A percentile compares a stretch with the other conserved stretches of the same genome.
These are phyloP conservation scores for Stachybotrys echinatus DNA, from an alignment of 2,329 filamentous ascomycete genomes.

Conservation along the genomic window DNA sequence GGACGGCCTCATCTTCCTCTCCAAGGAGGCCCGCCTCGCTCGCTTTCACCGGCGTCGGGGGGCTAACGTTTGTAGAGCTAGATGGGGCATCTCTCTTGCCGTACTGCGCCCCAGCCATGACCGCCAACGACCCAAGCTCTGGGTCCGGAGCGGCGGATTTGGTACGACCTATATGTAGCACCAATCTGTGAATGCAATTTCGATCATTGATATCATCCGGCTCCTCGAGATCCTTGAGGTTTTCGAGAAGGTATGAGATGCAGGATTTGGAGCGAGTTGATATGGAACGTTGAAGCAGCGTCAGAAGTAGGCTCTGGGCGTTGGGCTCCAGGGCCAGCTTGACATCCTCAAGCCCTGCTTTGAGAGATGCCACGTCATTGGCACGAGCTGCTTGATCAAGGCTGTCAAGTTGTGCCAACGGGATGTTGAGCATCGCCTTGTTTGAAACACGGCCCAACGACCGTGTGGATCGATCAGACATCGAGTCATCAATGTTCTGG, in stretches of 20 bases:
- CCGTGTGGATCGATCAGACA: conserved; percentile 66
- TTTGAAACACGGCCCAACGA: conserved; percentile 75
- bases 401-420: conserved; percentile 61
- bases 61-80: conserved; percentile 60
- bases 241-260: conserved; percentile 64
- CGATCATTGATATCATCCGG: conserved; percentile 89
- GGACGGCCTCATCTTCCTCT: conserved; percentile 70
- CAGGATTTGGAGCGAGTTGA: conserved; percentile 63
- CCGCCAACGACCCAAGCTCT: conserved; percentile 45
- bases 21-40: conserved; percentile 63
- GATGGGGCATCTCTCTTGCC: conserved; percentile 74
- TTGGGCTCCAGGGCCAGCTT: conserved; percentile 33
- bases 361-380: conserved; percentile 57
- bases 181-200: conserved; percentile 87
- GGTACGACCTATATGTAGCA: conserved; percentile 87
- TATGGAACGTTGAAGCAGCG: conserved; percentile 73
- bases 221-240: conserved; percentile 71
- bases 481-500: conserved; percentile 69
- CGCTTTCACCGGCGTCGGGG: conserved; percentile 55
- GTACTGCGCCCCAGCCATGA: conserved; percentile 47
- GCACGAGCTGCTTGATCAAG: conserved; percentile 67
- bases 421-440: conserved; percentile 68
- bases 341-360: conserved; percentile 51
- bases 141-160: conserved; percentile 44
- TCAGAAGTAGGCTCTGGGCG: conserved; percentile 66